A percentile compares a stretch with the other conserved stretches of the same genome.
Conservation (phyloP, 805 yeast genomes). For the Kodamaea leandrae region DNA sequence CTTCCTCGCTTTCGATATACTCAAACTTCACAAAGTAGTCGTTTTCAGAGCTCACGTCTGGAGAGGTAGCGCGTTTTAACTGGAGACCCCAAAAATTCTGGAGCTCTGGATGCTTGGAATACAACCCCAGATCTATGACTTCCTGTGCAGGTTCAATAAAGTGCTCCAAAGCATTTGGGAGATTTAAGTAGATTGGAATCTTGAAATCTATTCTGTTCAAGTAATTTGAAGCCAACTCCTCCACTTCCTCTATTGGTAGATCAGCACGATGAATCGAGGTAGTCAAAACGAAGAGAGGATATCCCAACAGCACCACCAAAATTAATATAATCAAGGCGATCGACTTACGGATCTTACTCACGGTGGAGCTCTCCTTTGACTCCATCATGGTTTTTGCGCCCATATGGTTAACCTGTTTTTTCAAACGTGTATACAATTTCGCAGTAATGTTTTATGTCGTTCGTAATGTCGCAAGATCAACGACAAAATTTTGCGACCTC, state of each 20-base stretch:
- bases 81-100: constrained; percentile 30
- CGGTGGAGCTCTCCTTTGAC: constrained; percentile 7
- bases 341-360: constrained; percentile 12
- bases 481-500: too few species aligned
- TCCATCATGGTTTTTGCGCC: constrained; percentile 3
- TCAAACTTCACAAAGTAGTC: constrained; percentile 42
- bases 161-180: constrained; percentile 28
- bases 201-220: constrained; percentile 23
- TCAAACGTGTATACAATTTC: neutral
- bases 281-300: constrained; percentile 35
- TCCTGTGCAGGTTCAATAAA: constrained; percentile 35
- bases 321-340: constrained; percentile 15
- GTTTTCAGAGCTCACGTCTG: constrained; percentile 10
- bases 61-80: constrained; percentile 18
- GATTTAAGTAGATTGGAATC: constrained; percentile 45
- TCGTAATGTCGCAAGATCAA: neutral
- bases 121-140: constrained; percentile 30
- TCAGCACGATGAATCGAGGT: constrained; percentile 63
- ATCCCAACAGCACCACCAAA: constrained; percentile 20
- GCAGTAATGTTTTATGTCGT: neutral
- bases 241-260: constrained; percentile 49
- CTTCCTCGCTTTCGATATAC: constrained; percentile 15
- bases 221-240: constrained; percentile 27
- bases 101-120: constrained; percentile 21
- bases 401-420: neutral